phyloP scores from a whole-genome alignment of 2,329 filamentous ascomycete species.

The Ceratocystis albifundus region DNA sequence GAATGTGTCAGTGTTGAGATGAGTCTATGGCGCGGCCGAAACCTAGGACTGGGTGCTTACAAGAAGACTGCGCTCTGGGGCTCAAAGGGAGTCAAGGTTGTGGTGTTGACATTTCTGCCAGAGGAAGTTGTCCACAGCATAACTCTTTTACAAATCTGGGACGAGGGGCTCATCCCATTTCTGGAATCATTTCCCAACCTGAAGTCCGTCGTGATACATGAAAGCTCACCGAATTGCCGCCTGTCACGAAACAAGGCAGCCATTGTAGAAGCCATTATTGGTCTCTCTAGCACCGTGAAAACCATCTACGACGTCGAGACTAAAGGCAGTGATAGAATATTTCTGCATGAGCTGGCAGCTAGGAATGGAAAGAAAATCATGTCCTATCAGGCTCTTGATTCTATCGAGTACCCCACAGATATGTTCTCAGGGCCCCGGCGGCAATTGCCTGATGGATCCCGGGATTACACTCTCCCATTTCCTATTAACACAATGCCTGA shows the following conservation, averaged over 20 bases:
- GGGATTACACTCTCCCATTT: neutral
- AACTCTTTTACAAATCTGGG: neutral
- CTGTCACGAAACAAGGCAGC: neutral
- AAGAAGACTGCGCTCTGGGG: slow-evolving; percentile 12
- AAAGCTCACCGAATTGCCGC: slow-evolving; percentile 13
- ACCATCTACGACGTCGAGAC: slow-evolving; percentile 4
- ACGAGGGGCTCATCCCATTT: slow-evolving; percentile 23
- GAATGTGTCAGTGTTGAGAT: neutral
- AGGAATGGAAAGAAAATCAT: neutral
- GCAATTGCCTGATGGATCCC: neutral
- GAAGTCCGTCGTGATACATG: slow-evolving; percentile 23
- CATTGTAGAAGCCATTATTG: slow-evolving; percentile 1
- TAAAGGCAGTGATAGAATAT: neutral
- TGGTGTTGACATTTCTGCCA: neutral
- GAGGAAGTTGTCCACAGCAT: no score
- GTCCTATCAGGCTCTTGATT: neutral
- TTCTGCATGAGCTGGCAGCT: neutral
- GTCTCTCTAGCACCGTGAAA: neutral
- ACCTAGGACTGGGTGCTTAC: neutral
- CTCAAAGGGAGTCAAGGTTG: neutral
- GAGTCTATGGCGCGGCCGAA: neutral
- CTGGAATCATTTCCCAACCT: slow-evolving; percentile 25
- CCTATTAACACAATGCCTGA: neutral
- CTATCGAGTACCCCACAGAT: neutral
- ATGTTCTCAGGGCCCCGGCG: neutral